Evolutionary conservation across 306 rosid species (phyloP).

Genomic region (Rubus parviflorus): DNA sequence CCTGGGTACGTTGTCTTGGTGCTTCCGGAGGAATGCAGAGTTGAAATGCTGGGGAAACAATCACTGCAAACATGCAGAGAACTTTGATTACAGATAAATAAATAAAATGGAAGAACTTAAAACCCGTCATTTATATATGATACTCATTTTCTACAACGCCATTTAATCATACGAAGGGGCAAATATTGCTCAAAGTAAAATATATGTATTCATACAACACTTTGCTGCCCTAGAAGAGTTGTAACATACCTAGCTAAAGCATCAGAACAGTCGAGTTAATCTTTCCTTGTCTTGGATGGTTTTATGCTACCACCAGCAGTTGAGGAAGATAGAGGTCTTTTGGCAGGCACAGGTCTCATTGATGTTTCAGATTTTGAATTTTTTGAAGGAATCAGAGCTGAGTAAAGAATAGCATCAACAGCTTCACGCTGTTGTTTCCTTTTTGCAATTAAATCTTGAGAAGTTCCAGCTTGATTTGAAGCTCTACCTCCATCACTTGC

Average conservation of each 20-base stretch:
- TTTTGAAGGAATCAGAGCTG: slow-evolving; percentile 78
- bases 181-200: not conserved
- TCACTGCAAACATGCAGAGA: not conserved
- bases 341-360: slow-evolving; percentile 40
- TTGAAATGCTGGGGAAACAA: not conserved
- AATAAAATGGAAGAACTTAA: not conserved
- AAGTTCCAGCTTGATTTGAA: slow-evolving; percentile 38
- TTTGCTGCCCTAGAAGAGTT: slow-evolving; percentile 3
- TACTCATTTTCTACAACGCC: not conserved
- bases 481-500: slow-evolving; percentile 37
- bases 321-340: slow-evolving; percentile 50
- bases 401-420: slow-evolving; percentile 81
- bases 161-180: not conserved
- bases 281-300: slow-evolving; percentile 64
- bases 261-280: slow-evolving; percentile 31
- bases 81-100: not conserved
- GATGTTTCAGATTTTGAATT: slow-evolving; percentile 56
- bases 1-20: not conserved
- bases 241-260: slow-evolving; percentile 29
- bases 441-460: slow-evolving; percentile 60
- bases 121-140: not conserved
- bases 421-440: slow-evolving; percentile 91
- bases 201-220: not conserved
- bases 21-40: not conserved
- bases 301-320: slow-evolving; percentile 36